phyloP scores from a whole-genome alignment of 2,329 filamentous ascomycete genomes.

The Beauveria scarabaeidicola region DNA sequence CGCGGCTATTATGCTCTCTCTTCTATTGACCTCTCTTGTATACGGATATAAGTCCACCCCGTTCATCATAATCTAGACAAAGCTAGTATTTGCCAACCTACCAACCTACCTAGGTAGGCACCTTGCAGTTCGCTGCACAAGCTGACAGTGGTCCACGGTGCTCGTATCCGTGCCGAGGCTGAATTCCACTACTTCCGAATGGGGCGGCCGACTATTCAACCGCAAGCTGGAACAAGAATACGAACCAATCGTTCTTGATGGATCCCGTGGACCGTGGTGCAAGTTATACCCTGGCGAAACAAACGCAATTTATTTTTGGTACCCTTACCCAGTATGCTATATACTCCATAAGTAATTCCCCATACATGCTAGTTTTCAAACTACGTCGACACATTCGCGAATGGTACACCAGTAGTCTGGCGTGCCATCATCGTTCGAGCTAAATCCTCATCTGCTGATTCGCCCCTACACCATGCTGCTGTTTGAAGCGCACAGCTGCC shows the following conservation, averaged over 20 bases:
- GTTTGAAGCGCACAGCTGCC: neutral
- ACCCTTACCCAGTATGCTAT: constrained; percentile 2
- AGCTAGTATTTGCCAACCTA: too few species aligned
- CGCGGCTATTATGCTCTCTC: too few species aligned
- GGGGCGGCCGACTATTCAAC: neutral
- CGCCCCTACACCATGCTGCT: neutral
- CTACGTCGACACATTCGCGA: neutral
- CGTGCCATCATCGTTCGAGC: neutral
- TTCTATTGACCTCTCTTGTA: too few species aligned
- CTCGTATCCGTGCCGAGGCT: neutral
- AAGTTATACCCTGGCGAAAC: neutral
- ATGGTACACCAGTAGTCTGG: neutral
- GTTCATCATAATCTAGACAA: neutral
- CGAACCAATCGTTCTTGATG: neutral
- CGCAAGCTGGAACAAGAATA: neutral
- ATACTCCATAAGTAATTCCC: neutral
- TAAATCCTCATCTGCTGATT: neutral
- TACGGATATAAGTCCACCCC: neutral
- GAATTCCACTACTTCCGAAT: neutral
- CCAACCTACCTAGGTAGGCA: neutral
- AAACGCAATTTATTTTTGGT: neutral
- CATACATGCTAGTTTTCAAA: neutral
- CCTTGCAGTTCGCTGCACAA: neutral
- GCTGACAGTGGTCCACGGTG: neutral
- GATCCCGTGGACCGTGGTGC: neutral